phyloP scores from a whole-genome alignment of 2,329 filamentous ascomycete genomes.

The Alternaria sp. region DNA sequence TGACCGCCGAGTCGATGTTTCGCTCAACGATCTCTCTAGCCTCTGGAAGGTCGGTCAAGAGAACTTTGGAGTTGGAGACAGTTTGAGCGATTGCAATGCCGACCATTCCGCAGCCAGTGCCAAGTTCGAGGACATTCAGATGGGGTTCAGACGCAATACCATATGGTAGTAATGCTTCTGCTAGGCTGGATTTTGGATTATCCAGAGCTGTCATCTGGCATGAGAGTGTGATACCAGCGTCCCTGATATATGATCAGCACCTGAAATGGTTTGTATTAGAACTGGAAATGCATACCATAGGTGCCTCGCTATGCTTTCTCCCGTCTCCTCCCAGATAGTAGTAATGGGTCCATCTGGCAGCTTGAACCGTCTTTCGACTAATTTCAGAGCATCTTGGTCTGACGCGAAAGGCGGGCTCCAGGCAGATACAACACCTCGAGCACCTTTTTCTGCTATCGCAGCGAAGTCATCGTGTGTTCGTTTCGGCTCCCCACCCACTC shows the following conservation, averaged over 20 bases:
- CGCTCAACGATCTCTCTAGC: constrained; percentile 64
- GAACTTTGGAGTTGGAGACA: constrained; percentile 58
- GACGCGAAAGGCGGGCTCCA: constrained; percentile 59
- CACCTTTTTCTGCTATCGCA: constrained; percentile 28
- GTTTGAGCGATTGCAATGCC: constrained; percentile 66
- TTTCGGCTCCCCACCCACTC: constrained; percentile 46
- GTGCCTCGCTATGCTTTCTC: constrained; percentile 74
- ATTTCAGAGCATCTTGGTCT: constrained; percentile 54
- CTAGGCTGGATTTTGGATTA: constrained; percentile 13
- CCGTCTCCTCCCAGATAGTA: constrained; percentile 71
- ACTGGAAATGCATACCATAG: constrained; percentile 61
- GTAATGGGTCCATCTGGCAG: constrained; percentile 51
- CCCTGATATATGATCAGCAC: constrained; percentile 45
- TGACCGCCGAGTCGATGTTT: constrained; percentile 59
- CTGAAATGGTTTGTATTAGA: not conserved
- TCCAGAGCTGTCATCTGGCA: constrained; percentile 58
- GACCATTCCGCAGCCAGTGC: constrained; percentile 70
- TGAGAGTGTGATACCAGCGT: constrained; percentile 65
- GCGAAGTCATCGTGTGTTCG: constrained; percentile 37
- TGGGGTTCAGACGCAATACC: not conserved
- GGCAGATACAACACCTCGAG: constrained; percentile 61
- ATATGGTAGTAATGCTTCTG: constrained; percentile 5
- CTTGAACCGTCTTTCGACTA: constrained; percentile 62
- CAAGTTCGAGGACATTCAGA: constrained; percentile 65
- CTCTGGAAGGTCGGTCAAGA: constrained; percentile 71